Conservation (phyloP, 164 flowering plant species). For the Vitis amurensis region DNA sequence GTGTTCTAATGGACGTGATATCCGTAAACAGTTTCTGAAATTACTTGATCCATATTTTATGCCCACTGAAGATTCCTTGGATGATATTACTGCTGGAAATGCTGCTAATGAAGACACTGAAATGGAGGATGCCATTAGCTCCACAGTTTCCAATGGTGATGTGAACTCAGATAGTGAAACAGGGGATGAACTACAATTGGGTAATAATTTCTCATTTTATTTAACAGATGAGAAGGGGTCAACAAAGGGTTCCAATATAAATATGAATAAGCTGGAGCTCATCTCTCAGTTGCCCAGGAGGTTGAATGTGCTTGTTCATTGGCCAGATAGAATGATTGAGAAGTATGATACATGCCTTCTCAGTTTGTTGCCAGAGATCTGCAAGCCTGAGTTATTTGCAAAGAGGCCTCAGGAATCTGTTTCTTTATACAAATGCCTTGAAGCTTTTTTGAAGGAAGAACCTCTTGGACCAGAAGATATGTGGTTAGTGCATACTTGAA, state of each 20-base stretch:
- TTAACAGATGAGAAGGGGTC: constrained; percentile 38
- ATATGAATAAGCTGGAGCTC: constrained; percentile 36
- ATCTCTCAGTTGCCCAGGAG: constrained; percentile 19
- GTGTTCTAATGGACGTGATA: constrained; percentile 42
- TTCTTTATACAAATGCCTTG: constrained; percentile 67
- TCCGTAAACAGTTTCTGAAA: constrained; percentile 40
- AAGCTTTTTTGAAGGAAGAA: constrained; percentile 77
- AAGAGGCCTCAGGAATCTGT: constrained; percentile 59
- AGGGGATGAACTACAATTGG: constrained; percentile 16
- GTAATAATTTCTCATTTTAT: constrained; percentile 45
- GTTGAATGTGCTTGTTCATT: constrained; percentile 42
- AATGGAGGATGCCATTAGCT: constrained; percentile 17
- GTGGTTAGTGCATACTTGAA: constrained; percentile 55
- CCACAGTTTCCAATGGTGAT: constrained; percentile 11
- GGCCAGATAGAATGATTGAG: constrained; percentile 48
- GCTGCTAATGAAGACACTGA: constrained; percentile 24
- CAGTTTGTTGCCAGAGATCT: constrained; percentile 53
- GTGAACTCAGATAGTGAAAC: constrained; percentile 18
- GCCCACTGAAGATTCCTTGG: constrained; percentile 22
- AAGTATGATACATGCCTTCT: constrained; percentile 42
- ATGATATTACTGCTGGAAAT: constrained; percentile 15
- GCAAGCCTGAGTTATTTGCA: constrained; percentile 39
- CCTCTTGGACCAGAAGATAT: constrained; percentile 83
- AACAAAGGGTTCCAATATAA: constrained; percentile 30
- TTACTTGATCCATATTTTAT: constrained; percentile 47